Percentiles rank a stretch among this genome's conserved stretches.
Evolutionary conservation across 2,329 filamentous ascomycete genomes (phyloP).

Genomic region (Graphiopsis chlorocephala): DNA sequence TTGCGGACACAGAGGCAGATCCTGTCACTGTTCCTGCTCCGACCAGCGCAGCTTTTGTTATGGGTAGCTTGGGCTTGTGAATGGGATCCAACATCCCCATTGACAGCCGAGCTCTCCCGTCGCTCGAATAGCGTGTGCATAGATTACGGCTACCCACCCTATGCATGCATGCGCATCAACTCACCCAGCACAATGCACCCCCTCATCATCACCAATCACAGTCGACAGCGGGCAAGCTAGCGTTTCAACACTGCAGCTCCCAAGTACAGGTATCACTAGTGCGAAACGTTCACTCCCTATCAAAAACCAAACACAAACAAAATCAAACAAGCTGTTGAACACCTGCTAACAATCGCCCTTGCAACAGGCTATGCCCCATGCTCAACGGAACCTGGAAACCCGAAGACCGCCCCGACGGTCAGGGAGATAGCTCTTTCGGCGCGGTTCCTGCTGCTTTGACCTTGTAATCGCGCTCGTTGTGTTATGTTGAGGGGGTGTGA

Average conservation of each 20-base stretch:
- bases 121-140: neutral
- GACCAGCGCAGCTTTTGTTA: neutral
- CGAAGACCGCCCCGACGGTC: constrained; percentile 31
- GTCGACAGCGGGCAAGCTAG: neutral
- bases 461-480: constrained; percentile 21
- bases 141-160: neutral
- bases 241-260: constrained; percentile 7
- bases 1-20: neutral
- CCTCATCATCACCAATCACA: neutral
- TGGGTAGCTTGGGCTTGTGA: constrained; percentile 11
- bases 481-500: neutral
- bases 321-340: neutral
- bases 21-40: neutral
- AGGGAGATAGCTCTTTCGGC: constrained; percentile 35
- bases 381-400: constrained; percentile 68
- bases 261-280: neutral
- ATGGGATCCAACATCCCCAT: constrained; percentile 12
- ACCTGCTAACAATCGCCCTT: constrained; percentile 27
- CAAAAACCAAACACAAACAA: neutral
- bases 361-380: constrained; percentile 71
- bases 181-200: neutral
- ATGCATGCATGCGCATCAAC: neutral
- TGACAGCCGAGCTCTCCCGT: neutral
- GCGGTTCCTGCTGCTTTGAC: constrained; percentile 33
- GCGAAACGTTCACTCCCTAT: neutral